Conservation (phyloP, 805 yeast genomes). For the Wickerhamiella dianesei region DNA sequence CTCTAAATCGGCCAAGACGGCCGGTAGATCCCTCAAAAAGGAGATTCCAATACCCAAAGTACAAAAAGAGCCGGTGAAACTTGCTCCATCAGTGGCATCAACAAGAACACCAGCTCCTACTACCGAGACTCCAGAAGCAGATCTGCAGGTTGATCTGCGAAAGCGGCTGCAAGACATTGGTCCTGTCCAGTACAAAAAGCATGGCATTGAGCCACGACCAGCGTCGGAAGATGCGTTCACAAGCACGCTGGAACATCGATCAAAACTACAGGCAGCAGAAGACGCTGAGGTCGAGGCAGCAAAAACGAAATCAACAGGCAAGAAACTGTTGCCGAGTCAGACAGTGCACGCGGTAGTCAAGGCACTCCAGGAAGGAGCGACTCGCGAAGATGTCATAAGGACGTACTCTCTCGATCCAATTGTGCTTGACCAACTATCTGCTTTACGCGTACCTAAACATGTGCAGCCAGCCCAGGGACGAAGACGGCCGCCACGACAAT, state of each 20-base stretch:
- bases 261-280: conserved; percentile 6
- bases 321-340: neutral
- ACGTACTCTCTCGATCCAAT: neutral
- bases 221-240: conserved; percentile 16
- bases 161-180: conserved; percentile 17
- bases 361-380: neutral
- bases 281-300: conserved; percentile 3
- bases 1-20: neutral
- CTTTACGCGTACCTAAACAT: neutral
- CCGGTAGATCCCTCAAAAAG: neutral
- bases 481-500: neutral
- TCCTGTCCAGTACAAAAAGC: conserved; percentile 11
- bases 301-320: neutral
- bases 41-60: too few relatives aligned
- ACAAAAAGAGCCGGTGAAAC: neutral
- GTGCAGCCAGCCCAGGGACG: neutral
- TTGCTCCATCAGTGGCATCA: neutral
- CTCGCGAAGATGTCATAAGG: neutral
- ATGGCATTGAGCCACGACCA: conserved; percentile 10
- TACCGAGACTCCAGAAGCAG: too few relatives aligned
- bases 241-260: conserved; percentile 17
- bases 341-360: neutral
- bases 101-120: neutral
- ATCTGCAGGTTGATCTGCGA: neutral
- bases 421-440: neutral